Percentiles rank a stretch among this genome's conserved stretches.
Conservation (phyloP, 2,329 filamentous ascomycete genomes). For the Aspergillus viridinutans region DNA sequence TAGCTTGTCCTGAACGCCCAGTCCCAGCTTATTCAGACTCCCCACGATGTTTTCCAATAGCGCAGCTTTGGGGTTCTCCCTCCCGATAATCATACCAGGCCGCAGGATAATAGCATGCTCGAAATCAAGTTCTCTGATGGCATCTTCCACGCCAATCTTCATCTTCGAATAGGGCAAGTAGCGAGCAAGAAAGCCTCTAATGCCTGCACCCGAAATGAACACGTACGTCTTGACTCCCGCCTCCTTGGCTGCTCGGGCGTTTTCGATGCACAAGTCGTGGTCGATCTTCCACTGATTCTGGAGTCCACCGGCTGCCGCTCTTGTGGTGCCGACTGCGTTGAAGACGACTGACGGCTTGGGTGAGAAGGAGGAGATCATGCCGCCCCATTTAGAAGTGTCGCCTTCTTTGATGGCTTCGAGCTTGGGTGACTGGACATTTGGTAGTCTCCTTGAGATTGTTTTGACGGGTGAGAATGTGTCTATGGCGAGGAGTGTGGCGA, state of each 20-base stretch:
- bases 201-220: constrained; percentile 33
- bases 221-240: constrained; percentile 34
- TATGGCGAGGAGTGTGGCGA: constrained; percentile 22
- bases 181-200: constrained; percentile 22
- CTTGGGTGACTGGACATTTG: constrained; percentile 21
- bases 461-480: constrained; percentile 22
- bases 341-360: constrained; percentile 25
- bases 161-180: constrained; percentile 35
- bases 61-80: constrained; percentile 19
- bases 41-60: constrained; percentile 21
- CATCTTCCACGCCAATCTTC: constrained; percentile 36
- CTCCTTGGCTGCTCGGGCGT: constrained; percentile 32
- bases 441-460: constrained; percentile 25
- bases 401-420: constrained; percentile 25
- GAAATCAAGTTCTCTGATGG: constrained; percentile 33
- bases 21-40: constrained; percentile 18
- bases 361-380: constrained; percentile 19
- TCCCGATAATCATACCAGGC: constrained; percentile 34
- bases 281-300: constrained; percentile 37
- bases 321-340: constrained; percentile 34
- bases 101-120: constrained; percentile 34
- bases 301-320: constrained; percentile 28
- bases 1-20: constrained; percentile 24
- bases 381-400: constrained; percentile 29
- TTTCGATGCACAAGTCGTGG: constrained; percentile 34